Conservation (phyloP, 1,139 yeast genomes). For the Pichia sp. region DNA sequence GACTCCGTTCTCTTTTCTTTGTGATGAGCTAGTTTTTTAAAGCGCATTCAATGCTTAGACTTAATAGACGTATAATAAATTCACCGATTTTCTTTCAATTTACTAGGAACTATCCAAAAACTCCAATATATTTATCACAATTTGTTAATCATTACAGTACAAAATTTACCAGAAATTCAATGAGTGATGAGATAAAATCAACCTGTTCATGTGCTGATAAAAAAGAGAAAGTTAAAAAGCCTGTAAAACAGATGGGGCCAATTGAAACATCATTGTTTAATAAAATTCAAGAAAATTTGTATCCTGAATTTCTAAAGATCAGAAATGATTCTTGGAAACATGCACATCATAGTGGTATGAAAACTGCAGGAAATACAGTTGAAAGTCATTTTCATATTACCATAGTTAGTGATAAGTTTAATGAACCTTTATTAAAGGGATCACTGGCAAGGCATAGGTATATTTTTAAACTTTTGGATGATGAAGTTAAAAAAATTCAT, state of each 20-base stretch:
- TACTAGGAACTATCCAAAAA: too few species aligned
- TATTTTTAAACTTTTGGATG: slow-evolving; percentile 58
- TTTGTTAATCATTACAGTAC: not conserved
- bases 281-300: slow-evolving; percentile 41
- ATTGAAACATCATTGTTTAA: slow-evolving; percentile 44
- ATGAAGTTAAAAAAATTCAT: slow-evolving; percentile 58
- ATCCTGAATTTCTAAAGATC: slow-evolving; percentile 49
- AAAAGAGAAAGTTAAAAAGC: not conserved
- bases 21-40: too few species aligned
- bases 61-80: too few species aligned
- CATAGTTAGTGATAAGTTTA: slow-evolving; percentile 64
- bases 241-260: slow-evolving; percentile 16
- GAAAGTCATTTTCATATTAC: slow-evolving; percentile 82
- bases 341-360: slow-evolving; percentile 80
- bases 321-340: slow-evolving; percentile 85
- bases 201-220: slow-evolving; percentile 14
- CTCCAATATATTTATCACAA: too few species aligned
- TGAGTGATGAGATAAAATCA: slow-evolving; percentile 1
- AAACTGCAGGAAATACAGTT: slow-evolving; percentile 61
- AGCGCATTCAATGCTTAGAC: too few species aligned
- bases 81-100: too few species aligned
- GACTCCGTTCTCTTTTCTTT: too few species aligned
- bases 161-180: not conserved
- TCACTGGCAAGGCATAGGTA: slow-evolving; percentile 59
- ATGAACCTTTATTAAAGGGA: slow-evolving; percentile 57